Evolutionary conservation across 805 yeast species (phyloP).

Genomic region (Barnettozyma salicaria): DNA sequence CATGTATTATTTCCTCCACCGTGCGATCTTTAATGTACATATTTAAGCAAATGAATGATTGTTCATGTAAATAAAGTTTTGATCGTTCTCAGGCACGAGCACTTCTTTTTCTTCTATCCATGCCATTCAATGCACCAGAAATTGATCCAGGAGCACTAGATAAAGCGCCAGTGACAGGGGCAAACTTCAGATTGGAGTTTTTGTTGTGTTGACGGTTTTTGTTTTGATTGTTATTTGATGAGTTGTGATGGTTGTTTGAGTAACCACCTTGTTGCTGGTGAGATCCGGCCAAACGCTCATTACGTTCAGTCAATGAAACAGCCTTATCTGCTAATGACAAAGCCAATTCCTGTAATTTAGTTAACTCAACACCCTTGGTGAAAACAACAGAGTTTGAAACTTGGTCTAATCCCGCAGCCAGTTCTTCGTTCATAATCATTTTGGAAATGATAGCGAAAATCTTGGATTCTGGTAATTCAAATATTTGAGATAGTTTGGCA

Average conservation of each 20-base stretch:
- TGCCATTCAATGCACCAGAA: constrained; percentile 33
- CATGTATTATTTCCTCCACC: background rate
- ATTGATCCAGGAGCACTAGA: constrained; percentile 30
- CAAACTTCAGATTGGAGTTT: constrained; percentile 26
- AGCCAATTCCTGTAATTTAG: constrained; percentile 84
- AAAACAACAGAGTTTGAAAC: constrained; percentile 58
- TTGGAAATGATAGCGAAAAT: constrained; percentile 62
- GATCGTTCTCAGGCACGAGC: constrained; percentile 5
- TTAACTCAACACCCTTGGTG: constrained; percentile 69
- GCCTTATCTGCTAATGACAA: constrained; percentile 78
- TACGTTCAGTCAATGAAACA: constrained; percentile 70
- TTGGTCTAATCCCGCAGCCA: constrained; percentile 70
- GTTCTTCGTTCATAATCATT: constrained; percentile 73
- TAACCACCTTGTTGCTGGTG: constrained; percentile 33
- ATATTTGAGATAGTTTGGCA: constrained; percentile 54
- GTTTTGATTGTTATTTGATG: constrained; percentile 16
- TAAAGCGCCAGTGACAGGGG: constrained; percentile 31
- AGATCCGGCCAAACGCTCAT: constrained; percentile 76
- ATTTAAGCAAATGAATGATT: background rate
- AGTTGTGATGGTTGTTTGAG: constrained; percentile 15
- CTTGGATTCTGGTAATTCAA: constrained; percentile 51
- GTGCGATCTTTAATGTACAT: constrained; percentile 5
- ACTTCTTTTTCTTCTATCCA: constrained; percentile 30
- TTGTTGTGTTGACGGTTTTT: constrained; percentile 26
- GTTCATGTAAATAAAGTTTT: background rate